A percentile compares a stretch with the other conserved stretches of the same genome.
Evolutionary conservation across 2,329 filamentous ascomycete genomes (phyloP).

Genomic region (Sordariomycetes sp.): DNA sequence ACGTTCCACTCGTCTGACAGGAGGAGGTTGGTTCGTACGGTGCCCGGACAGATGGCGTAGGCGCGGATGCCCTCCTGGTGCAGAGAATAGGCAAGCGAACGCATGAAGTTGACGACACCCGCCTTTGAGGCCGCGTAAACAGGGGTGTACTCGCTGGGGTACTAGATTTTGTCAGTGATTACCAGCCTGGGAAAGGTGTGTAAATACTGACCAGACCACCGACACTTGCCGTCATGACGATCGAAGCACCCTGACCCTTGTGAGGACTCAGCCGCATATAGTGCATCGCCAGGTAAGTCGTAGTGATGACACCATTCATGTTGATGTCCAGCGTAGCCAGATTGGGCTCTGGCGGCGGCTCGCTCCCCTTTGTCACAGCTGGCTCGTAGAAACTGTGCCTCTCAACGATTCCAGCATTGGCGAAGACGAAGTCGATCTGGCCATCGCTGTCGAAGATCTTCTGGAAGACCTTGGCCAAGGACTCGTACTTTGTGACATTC

Average conservation of each 20-base stretch:
- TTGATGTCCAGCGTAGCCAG: constrained; percentile 19
- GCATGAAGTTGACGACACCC: constrained; percentile 22
- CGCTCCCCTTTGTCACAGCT: constrained; percentile 2
- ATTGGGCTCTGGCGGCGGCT: constrained; percentile 14
- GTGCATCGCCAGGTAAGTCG: constrained; percentile 28
- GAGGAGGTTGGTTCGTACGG: constrained; percentile 19
- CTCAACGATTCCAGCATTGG: constrained; percentile 36
- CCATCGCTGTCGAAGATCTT: constrained; percentile 20
- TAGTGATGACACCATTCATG: constrained; percentile 24
- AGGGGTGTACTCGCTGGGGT: constrained; percentile 17
- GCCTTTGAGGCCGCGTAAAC: constrained; percentile 22
- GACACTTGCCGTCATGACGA: constrained; percentile 20
- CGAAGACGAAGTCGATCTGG: constrained; percentile 36
- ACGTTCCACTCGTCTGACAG: constrained; percentile 15
- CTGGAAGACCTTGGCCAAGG: constrained; percentile 21
- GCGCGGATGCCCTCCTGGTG: constrained; percentile 18
- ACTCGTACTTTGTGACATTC: constrained; percentile 9
- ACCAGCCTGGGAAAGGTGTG: too few species aligned
- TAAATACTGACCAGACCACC: constrained; percentile 14
- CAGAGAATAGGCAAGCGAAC: constrained; percentile 15
- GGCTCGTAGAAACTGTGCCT: constrained; percentile 24
- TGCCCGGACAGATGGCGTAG: constrained; percentile 21
- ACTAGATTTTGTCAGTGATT: constrained; percentile 5
- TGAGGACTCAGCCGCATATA: constrained; percentile 23
- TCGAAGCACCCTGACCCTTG: constrained; percentile 10